Evolutionary conservation across 2,329 filamentous ascomycete genomes (phyloP).

Genomic region (Trichoderma citrinoviride): DNA sequence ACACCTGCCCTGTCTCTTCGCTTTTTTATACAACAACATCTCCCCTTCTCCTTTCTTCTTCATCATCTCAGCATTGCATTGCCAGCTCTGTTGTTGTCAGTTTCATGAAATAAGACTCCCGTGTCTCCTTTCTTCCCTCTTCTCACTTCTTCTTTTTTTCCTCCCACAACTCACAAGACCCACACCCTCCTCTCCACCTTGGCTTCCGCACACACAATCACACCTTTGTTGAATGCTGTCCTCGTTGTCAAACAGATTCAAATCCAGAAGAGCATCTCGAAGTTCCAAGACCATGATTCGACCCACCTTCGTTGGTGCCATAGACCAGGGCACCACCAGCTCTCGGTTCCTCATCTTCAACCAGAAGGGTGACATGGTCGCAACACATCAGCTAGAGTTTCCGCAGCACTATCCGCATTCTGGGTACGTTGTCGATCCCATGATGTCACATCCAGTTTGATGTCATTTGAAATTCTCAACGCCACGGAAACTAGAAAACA

Average conservation of each 20-base stretch:
- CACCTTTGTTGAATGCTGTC: conserved; percentile 21
- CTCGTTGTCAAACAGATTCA: conserved; percentile 24
- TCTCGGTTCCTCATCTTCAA: conserved; percentile 78
- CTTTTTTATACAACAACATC: not conserved
- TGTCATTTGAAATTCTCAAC: too few species aligned
- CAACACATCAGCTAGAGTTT: conserved; percentile 73
- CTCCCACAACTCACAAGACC: not conserved
- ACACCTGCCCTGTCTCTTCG: not conserved
- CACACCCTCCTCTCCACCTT: not conserved
- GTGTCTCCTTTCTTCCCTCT: not conserved
- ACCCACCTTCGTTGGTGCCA: conserved; percentile 64
- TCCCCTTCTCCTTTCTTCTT: not conserved
- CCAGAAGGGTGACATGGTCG: conserved; percentile 64
- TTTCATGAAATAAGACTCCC: not conserved
- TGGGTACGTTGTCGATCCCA: conserved; percentile 53
- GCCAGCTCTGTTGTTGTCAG: conserved; percentile 4
- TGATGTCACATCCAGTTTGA: not conserved
- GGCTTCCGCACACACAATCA: not conserved
- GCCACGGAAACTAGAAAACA: not conserved
- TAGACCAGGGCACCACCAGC: conserved; percentile 78
- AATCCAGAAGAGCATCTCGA: not conserved
- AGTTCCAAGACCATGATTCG: conserved; percentile 25
- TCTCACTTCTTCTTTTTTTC: not conserved
- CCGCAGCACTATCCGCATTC: conserved; percentile 71
- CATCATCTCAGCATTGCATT: not conserved